Conservation (phyloP, 345 rosid genomes). For the Cardamine chenopodiifolia region DNA sequence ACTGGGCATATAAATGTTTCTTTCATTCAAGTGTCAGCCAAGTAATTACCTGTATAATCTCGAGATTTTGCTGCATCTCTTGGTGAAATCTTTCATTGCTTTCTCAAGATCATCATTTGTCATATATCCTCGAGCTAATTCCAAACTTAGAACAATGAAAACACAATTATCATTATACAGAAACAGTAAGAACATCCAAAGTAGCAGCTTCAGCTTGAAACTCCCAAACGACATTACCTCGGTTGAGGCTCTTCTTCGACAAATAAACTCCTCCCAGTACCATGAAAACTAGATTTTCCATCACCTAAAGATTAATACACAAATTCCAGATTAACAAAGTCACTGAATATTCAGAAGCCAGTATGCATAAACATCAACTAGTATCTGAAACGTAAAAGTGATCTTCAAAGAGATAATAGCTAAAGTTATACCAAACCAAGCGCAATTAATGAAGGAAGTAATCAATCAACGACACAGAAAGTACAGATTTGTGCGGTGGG, state of each 20-base stretch:
- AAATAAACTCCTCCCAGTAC: slow-evolving; percentile 50
- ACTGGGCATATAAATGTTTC: neutral
- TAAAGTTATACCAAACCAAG: neutral
- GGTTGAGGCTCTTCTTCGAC: slow-evolving; percentile 40
- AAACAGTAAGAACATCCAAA: neutral
- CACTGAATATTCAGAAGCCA: neutral
- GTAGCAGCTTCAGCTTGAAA: slow-evolving; percentile 10
- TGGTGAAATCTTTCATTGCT: slow-evolving; percentile 71
- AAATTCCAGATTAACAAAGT: neutral
- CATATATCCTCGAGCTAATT: slow-evolving; percentile 70
- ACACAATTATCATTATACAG: neutral
- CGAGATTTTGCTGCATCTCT: slow-evolving; percentile 75
- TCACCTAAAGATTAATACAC: slow-evolving; percentile 34
- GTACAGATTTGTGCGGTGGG: neutral
- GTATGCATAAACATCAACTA: neutral
- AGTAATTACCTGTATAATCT: slow-evolving; percentile 79
- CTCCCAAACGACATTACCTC: slow-evolving; percentile 44
- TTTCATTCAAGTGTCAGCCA: neutral
- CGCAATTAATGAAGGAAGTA: slow-evolving; percentile 12
- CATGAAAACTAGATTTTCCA: slow-evolving; percentile 40
- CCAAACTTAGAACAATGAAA: slow-evolving; percentile 43
- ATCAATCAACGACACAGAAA: slow-evolving; percentile 7
- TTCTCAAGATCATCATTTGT: slow-evolving; percentile 74
- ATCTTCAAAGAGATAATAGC: neutral
- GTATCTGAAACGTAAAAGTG: neutral